phyloP scores from a whole-genome alignment of 1,284 basidiomycete genomes.

The Sphaerobolus stellatus region DNA sequence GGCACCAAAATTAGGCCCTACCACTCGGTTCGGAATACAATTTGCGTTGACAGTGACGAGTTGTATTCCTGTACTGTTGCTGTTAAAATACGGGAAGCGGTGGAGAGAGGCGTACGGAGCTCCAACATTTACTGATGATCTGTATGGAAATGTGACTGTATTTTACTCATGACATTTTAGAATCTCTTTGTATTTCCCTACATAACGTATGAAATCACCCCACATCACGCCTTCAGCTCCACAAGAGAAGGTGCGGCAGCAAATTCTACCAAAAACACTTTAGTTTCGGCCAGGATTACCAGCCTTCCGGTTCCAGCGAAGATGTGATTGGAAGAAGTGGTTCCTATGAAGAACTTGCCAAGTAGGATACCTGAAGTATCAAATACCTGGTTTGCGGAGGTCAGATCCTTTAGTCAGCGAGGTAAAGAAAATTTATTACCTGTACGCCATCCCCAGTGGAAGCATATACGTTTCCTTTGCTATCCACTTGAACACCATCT shows the following conservation, averaged over 20 bases:
- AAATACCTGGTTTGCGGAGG: too few species aligned
- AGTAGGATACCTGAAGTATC: conserved; percentile 42
- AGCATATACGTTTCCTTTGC: conserved; percentile 65
- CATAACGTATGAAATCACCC: too few species aligned
- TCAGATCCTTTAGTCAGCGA: too few species aligned
- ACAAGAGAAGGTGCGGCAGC: conserved; percentile 27
- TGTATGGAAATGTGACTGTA: too few species aligned
- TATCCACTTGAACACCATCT: conserved; percentile 58
- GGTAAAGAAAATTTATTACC: too few species aligned
- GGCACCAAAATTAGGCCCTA: neutral
- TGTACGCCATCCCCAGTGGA: conserved; percentile 74
- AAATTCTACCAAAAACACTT: conserved; percentile 63
- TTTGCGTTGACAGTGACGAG: neutral
- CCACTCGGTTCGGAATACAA: neutral
- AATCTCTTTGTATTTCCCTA: too few species aligned
- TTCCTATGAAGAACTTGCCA: conserved; percentile 72
- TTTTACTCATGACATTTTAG: too few species aligned
- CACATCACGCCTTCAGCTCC: too few species aligned
- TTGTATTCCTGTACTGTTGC: neutral
- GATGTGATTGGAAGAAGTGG: conserved; percentile 59
- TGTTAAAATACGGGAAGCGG: neutral
- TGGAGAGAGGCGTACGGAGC: neutral
- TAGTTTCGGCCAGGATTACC: conserved; percentile 64
- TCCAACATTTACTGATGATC: too few species aligned
- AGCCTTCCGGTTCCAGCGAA: conserved; percentile 65